phyloP scores from a whole-genome alignment of 2,329 filamentous ascomycete genomes.

The Tolypocladium sp. region DNA sequence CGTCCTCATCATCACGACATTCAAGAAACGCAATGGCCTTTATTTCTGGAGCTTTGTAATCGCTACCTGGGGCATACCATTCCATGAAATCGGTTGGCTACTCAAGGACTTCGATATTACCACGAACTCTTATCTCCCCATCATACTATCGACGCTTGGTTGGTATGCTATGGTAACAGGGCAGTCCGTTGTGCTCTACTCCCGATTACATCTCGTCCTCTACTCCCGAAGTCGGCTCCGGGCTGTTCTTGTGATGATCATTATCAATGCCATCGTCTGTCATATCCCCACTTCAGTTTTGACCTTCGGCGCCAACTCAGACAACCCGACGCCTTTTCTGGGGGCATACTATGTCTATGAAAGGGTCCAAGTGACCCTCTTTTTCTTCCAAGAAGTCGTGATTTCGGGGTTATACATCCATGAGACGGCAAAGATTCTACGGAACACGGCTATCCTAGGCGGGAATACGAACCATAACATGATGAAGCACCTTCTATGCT shows the following conservation, averaged over 20 bases:
- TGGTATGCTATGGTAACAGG: not conserved
- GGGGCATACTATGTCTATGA: not conserved
- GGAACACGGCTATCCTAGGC: not conserved
- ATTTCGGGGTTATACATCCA: not conserved
- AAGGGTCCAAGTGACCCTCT: not conserved
- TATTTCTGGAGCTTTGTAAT: slow-evolving; percentile 28
- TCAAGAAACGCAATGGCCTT: slow-evolving; percentile 19
- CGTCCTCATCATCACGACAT: slow-evolving; percentile 19
- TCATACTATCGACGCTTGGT: slow-evolving; percentile 19
- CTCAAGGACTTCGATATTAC: not conserved
- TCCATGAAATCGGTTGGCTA: not conserved
- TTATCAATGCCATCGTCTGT: not conserved
- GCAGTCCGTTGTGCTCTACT: not conserved
- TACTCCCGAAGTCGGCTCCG: not conserved
- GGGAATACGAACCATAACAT: not conserved
- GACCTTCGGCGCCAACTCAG: not conserved
- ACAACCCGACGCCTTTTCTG: not conserved
- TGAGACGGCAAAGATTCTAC: not conserved
- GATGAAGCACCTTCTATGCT: not conserved
- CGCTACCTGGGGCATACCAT: slow-evolving; percentile 19
- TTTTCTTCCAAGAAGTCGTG: not conserved
- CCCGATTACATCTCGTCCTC: not conserved
- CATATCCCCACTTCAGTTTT: not conserved
- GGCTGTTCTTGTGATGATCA: slow-evolving; percentile 13
- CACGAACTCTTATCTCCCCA: not conserved